Conservation (phyloP, 768 basidiomycete species). For the Russula sp. region DNA sequence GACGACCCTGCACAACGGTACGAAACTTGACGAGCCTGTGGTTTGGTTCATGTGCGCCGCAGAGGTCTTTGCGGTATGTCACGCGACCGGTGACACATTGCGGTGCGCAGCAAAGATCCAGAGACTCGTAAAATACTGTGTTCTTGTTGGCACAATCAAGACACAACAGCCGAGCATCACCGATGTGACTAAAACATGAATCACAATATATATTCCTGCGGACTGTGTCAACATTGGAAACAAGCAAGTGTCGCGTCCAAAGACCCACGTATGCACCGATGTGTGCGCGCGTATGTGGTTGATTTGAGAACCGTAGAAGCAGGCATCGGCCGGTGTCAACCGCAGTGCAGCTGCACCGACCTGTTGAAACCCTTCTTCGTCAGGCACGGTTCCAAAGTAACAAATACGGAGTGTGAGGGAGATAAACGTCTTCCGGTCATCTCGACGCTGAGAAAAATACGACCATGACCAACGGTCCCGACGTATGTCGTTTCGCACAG, state of each 20-base stretch:
- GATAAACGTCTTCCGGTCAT: conserved; percentile 26
- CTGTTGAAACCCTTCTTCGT: conserved; percentile 23
- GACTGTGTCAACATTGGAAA: background rate
- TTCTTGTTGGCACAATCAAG: conserved; percentile 29
- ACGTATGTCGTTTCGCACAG: conserved; percentile 26
- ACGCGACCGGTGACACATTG: conserved; percentile 22
- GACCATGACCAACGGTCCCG: conserved; percentile 29
- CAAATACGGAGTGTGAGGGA: conserved; percentile 26
- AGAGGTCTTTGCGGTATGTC: conserved; percentile 19
- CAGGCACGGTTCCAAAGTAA: conserved; percentile 24
- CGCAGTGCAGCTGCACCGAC: conserved; percentile 19
- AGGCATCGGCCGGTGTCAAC: conserved; percentile 27
- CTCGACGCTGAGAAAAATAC: conserved; percentile 30
- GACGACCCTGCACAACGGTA: background rate
- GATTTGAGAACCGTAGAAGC: conserved; percentile 26
- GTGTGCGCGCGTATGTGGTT: conserved; percentile 23
- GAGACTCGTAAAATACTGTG: conserved; percentile 14
- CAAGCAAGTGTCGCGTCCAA: too few relatives aligned
- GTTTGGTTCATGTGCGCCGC: conserved; percentile 5
- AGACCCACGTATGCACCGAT: conserved; percentile 24
- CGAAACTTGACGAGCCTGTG: background rate
- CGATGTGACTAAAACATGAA: conserved; percentile 16
- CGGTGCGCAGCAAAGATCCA: conserved; percentile 31
- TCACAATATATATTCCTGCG: conserved; percentile 26
- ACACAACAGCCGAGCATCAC: conserved; percentile 20